A percentile compares a stretch with the other conserved stretches of the same genome.
These are phyloP conservation scores for Apiospora saccharicola DNA, from an alignment of 2,329 filamentous ascomycete genomes.

Conservation along the genomic window DNA sequence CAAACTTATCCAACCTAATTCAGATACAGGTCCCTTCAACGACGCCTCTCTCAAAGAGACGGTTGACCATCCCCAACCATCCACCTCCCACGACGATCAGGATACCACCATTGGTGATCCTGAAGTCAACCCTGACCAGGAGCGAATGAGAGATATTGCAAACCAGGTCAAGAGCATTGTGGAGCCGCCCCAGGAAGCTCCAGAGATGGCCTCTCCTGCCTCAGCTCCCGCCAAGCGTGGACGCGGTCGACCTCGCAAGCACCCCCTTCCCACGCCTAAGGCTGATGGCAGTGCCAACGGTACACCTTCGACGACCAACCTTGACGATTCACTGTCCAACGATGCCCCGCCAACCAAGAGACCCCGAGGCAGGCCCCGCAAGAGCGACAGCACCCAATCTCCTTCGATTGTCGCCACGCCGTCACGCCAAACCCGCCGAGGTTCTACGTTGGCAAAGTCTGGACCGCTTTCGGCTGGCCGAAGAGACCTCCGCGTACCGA, in stretches of 20 bases:
- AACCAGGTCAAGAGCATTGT: not conserved
- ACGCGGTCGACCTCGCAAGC: constrained; percentile 15
- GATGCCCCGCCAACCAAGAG: not conserved
- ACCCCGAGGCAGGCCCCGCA: not conserved
- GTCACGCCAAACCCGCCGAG: not conserved
- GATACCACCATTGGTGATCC: not conserved
- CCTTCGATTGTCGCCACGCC: not conserved
- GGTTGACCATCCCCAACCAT: not conserved
- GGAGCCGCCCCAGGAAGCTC: not conserved
- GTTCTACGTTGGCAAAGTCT: too few relatives aligned
- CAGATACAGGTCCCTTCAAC: not conserved
- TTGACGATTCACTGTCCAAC: not conserved
- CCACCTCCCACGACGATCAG: not conserved
- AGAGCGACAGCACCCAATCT: not conserved
- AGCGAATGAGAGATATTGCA: constrained; percentile 1
- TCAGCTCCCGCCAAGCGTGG: constrained; percentile 6
- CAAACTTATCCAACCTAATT: not conserved
- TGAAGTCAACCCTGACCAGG: not conserved
- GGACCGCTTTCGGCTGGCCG: not conserved
- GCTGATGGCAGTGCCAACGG: not conserved
- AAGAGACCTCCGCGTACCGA: not conserved
- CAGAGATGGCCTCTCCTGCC: not conserved
- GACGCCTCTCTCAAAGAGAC: not conserved
- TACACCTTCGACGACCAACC: not conserved
- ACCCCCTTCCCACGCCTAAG: not conserved